A percentile compares a stretch with the other conserved stretches of the same genome.
Conservation (phyloP, 768 basidiomycete genomes). For the Russula foetens region DNA sequence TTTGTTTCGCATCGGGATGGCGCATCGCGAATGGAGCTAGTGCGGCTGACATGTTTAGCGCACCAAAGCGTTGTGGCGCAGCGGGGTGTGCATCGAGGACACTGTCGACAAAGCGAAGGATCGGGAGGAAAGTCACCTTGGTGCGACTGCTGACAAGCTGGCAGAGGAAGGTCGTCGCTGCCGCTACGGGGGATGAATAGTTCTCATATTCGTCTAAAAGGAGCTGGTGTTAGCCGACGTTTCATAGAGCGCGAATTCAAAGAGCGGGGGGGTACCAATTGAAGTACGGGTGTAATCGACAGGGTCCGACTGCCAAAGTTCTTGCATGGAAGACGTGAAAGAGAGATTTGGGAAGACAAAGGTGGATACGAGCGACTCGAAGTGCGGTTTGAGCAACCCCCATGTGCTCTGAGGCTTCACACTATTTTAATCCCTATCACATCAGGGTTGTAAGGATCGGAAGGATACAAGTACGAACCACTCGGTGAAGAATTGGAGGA, state of each 20-base stretch:
- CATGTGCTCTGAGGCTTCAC: conserved; percentile 93
- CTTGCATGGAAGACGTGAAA: conserved; percentile 58
- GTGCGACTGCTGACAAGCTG: conserved; percentile 72
- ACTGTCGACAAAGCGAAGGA: conserved; percentile 68
- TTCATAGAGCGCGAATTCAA: not conserved
- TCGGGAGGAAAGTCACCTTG: conserved; percentile 73
- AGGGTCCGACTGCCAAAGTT: conserved; percentile 75
- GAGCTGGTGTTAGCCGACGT: not conserved
- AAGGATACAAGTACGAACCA: conserved; percentile 45
- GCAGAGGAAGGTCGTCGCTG: conserved; percentile 75
- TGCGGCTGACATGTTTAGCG: conserved; percentile 72
- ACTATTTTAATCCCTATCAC: conserved; percentile 34
- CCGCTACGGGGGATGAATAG: conserved; percentile 65
- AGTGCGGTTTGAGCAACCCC: conserved; percentile 79
- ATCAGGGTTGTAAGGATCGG: not conserved
- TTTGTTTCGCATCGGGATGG: conserved; percentile 69
- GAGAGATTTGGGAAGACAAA: conserved; percentile 85
- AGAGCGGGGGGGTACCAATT: conserved; percentile 41
- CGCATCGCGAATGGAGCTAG: conserved; percentile 76
- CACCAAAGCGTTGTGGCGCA: conserved; percentile 70
- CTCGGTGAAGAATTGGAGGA: conserved; percentile 80
- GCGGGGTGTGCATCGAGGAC: conserved; percentile 59
- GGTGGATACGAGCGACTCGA: conserved; percentile 63
- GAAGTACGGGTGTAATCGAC: conserved; percentile 72
- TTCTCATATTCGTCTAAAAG: conserved; percentile 77